These are phyloP conservation scores for Penicillium coprophilum DNA, from an alignment of 495 filamentous ascomycete genomes.

Conservation along the genomic window DNA sequence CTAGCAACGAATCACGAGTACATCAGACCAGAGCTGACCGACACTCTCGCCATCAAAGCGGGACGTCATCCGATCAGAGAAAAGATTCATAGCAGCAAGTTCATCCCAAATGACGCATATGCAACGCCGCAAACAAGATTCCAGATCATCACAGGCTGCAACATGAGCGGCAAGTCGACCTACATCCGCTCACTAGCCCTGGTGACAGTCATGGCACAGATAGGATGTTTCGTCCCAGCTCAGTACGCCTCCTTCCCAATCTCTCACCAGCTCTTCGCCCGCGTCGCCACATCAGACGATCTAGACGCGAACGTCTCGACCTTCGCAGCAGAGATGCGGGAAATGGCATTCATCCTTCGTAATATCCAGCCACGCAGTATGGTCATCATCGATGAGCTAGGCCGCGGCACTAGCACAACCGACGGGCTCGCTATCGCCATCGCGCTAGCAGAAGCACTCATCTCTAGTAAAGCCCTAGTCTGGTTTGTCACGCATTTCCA, in stretches of 20 bases:
- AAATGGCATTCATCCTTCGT: slow-evolving; percentile 86
- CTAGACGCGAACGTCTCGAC: slow-evolving; percentile 91
- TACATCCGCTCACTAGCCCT: slow-evolving; percentile 88
- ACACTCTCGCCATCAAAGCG: slow-evolving; percentile 73
- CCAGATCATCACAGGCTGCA: slow-evolving; percentile 93
- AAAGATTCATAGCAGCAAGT: slow-evolving; percentile 63
- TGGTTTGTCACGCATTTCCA: slow-evolving; percentile 95
- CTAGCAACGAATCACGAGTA: slow-evolving; percentile 77
- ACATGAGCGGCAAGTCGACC: slow-evolving; percentile 98
- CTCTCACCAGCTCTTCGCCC: slow-evolving; percentile 78
- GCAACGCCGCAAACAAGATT: slow-evolving; percentile 75
- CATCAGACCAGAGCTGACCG: slow-evolving; percentile 70
- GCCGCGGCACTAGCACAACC: slow-evolving; percentile 83
- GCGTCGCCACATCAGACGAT: slow-evolving; percentile 82
- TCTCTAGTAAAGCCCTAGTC: slow-evolving; percentile 71
- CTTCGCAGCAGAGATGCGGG: slow-evolving; percentile 92
- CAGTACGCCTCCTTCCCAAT: slow-evolving; percentile 79
- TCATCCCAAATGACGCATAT: slow-evolving; percentile 87
- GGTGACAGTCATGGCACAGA: slow-evolving; percentile 87
- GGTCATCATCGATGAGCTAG: slow-evolving; percentile 89
- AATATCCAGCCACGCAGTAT: slow-evolving; percentile 74
- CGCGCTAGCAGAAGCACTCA: slow-evolving; percentile 80
- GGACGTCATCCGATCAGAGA: slow-evolving; percentile 86
- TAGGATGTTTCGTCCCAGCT: slow-evolving; percentile 89
- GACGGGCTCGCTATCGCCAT: slow-evolving; percentile 91